phyloP scores from a whole-genome alignment of 164 flowering plant genomes.

The Vitis labrusca region DNA sequence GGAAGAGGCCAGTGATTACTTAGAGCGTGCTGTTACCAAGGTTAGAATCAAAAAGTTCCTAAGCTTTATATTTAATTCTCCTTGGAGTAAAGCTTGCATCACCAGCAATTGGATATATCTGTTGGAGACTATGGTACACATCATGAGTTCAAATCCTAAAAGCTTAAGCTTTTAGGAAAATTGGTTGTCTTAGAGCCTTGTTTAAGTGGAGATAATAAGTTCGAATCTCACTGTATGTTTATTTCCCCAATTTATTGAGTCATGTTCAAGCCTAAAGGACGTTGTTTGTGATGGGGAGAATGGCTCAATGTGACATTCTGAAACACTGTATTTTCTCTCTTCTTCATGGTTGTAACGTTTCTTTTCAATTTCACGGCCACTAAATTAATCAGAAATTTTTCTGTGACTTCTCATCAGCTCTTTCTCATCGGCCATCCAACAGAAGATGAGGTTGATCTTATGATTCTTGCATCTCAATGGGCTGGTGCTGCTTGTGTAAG shows the following conservation, averaged over 20 bases:
- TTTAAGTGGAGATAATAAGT: no score
- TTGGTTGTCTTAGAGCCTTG: no score
- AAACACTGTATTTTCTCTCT: no score
- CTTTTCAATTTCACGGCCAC: no score
- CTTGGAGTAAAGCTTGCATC: not conserved
- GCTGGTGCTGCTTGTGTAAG: constrained; percentile 65
- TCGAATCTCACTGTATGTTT: not conserved
- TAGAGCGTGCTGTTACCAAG: constrained; percentile 77
- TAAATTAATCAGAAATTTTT: not conserved
- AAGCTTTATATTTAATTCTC: not conserved
- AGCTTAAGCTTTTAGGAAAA: no score
- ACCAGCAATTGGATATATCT: no score
- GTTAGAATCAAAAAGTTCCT: constrained; percentile 30
- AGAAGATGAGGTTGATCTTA: constrained; percentile 53
- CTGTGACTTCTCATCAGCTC: constrained; percentile 35
- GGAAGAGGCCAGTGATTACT: constrained; percentile 53
- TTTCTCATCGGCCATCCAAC: constrained; percentile 37
- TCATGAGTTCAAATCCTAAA: no score
- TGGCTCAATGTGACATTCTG: no score
- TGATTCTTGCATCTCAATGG: constrained; percentile 72
- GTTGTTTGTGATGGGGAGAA: no score
- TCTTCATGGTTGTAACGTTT: no score
- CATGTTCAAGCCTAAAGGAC: no score
- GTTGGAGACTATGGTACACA: no score
- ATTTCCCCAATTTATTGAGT: not conserved